phyloP scores from a whole-genome alignment of 805 yeast species.

The Lipomyces chichibuensis region DNA sequence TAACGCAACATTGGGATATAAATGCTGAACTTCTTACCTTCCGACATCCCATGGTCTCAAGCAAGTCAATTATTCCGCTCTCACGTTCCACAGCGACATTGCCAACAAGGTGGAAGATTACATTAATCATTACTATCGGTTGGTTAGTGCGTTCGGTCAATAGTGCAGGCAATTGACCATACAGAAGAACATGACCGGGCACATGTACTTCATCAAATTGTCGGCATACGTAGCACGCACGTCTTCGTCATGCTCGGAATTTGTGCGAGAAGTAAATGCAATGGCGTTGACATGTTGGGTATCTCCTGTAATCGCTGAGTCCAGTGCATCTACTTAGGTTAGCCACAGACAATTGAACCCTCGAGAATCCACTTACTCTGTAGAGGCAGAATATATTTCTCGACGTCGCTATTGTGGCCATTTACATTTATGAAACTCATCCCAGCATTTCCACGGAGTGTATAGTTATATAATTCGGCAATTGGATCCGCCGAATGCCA shows the following conservation, averaged over 20 bases:
- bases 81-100: slow-evolving; percentile 43
- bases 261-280: slow-evolving; percentile 40
- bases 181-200: slow-evolving; percentile 42
- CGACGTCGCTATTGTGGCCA: slow-evolving; percentile 37
- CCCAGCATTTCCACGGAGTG: slow-evolving; percentile 42
- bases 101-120: slow-evolving; percentile 43
- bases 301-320: slow-evolving; percentile 15
- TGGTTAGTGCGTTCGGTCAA: neutral
- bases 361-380: slow-evolving; percentile 25
- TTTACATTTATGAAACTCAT: slow-evolving; percentile 36
- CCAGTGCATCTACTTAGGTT: slow-evolving; percentile 38
- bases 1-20: neutral
- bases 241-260: slow-evolving; percentile 29
- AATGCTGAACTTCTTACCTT: slow-evolving; percentile 2
- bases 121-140: slow-evolving; percentile 40
- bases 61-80: slow-evolving; percentile 39
- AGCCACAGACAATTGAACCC: neutral
- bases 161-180: neutral
- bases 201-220: slow-evolving; percentile 38
- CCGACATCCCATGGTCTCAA: slow-evolving; percentile 41
- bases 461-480: slow-evolving; percentile 40
- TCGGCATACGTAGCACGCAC: slow-evolving; percentile 37
- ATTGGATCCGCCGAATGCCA: slow-evolving; percentile 41
- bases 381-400: slow-evolving; percentile 40
- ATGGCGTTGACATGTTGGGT: slow-evolving; percentile 25